Base-by-base conservation (phyloP, 306 rosid species). In the Albizia julibrissin region DNA sequence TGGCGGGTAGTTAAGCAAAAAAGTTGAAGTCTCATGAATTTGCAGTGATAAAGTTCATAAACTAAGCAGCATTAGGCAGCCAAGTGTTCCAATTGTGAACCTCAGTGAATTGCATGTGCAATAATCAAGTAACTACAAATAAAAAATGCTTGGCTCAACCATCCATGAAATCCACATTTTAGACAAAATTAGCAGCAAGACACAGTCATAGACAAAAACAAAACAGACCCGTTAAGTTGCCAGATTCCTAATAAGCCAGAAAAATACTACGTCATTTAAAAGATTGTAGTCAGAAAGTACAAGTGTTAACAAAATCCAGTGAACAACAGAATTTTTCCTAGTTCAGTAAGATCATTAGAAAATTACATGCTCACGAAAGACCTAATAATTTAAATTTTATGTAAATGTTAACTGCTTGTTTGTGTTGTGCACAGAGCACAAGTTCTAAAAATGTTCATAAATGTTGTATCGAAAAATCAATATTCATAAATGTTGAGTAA, bases 21-120 rank as follows among this genome's bases (percentile, higher is more conserved):
- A 8, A 37, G 47, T 37, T 68, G 5, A 37, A 10, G 21, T 37
- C 18, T 68, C 24, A 37, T 19, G n/a, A 16, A 34, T 50, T 61
- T 26, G 29, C 22, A 62, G 68, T 74, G 27, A 5, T 56, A 56
- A 21, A 56, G 1, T n/a, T 56, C 61, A 52, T 13, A 59, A 72
- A 69, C 29, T 59, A 80, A 43, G 67, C 74, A 79, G 40, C 18
- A 44, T 46, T 50, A 69, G 8, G 62, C 33, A 43, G 58, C 62
- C n/a, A 80, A 50, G 31, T 39, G 66, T 26, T 56, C 67, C 64
- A 49, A 47, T n/a, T 3, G 29, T 59, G 10, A 68, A 75, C 56
- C 34, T 66, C 31, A 72, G 67, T 78, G 50, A 70, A 69, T 66
- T 15, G 74, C 19, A 82, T 59, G 52, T 47, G 33, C 39, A 15